Evolutionary conservation across 2,329 filamentous ascomycete species (phyloP).

Genomic region (Trichoderma sp.): DNA sequence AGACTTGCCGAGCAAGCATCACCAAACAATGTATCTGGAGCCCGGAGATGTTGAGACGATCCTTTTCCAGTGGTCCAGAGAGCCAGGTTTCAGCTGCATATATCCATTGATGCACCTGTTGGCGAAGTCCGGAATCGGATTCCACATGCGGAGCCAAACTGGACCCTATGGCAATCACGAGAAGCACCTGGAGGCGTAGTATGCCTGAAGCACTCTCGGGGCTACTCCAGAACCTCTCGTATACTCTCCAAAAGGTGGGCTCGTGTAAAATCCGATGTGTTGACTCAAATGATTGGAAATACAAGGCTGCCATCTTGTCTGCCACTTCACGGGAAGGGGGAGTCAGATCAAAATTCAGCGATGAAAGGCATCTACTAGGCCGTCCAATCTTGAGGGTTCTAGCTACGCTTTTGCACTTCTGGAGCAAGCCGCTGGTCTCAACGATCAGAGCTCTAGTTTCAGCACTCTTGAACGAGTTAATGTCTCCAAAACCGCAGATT

Average conservation of each 20-base stretch:
- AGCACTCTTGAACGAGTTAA: background rate
- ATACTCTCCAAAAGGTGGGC: constrained; percentile 24
- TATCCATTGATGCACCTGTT: constrained; percentile 50
- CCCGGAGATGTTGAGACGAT: constrained; percentile 44
- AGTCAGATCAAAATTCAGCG: background rate
- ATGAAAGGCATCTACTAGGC: background rate
- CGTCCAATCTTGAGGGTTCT: constrained; percentile 32
- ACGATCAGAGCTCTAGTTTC: background rate
- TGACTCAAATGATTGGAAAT: constrained; percentile 55
- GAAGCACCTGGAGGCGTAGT: constrained; percentile 51
- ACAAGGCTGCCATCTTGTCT: constrained; percentile 49
- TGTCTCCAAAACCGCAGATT: background rate
- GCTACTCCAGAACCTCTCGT: background rate
- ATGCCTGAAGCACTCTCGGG: background rate
- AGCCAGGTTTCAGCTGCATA: constrained; percentile 53
- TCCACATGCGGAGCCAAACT: constrained; percentile 45
- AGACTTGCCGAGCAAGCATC: constrained; percentile 46
- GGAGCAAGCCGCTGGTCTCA: constrained; percentile 28
- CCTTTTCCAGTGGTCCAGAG: constrained; percentile 45
- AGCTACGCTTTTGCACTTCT: constrained; percentile 27
- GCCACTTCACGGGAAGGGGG: constrained; percentile 36
- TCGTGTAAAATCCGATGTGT: constrained; percentile 56
- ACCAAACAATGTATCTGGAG: constrained; percentile 54
- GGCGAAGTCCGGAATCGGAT: constrained; percentile 34
- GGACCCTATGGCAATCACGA: background rate